Conservation (phyloP, 1,284 basidiomycete genomes). For the Rhodotorula sp. region DNA sequence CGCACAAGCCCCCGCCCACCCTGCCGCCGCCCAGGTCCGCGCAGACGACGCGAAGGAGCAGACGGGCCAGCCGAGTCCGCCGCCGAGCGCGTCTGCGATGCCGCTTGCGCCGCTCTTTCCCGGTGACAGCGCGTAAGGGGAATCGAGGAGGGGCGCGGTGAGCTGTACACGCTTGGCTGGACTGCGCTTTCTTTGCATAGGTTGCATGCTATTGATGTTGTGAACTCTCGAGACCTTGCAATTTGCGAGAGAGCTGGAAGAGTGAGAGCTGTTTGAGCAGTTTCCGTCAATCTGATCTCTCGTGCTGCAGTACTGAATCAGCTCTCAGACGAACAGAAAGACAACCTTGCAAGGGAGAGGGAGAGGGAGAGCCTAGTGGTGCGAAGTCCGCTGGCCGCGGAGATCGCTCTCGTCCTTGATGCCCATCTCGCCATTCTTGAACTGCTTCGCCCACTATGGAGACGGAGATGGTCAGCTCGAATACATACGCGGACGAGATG, state of each 20-base stretch:
- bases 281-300: too few species aligned
- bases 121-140: not conserved
- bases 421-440: conserved; percentile 41
- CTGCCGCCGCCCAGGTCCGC: not conserved
- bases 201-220: too few species aligned
- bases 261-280: too few species aligned
- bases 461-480: not conserved
- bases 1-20: not conserved
- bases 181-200: too few species aligned
- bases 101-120: conserved; percentile 3
- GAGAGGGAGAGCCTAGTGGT: conserved; percentile 20
- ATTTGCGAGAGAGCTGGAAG: too few species aligned
- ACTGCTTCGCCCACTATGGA: conserved; percentile 42
- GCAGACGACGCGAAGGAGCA: not conserved
- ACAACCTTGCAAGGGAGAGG: too few species aligned
- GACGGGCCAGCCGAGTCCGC: conserved; percentile 5
- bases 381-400: conserved; percentile 28
- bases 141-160: too few species aligned
- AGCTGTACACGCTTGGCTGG: too few species aligned
- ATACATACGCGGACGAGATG: too few species aligned
- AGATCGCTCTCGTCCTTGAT: conserved; percentile 40
- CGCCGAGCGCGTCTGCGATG: conserved; percentile 8
- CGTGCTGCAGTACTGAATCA: too few species aligned
- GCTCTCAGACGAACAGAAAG: too few species aligned
- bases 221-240: too few species aligned